Conservation (phyloP, 352 stramenopile genomes). For the Phytophthora sp. region DNA sequence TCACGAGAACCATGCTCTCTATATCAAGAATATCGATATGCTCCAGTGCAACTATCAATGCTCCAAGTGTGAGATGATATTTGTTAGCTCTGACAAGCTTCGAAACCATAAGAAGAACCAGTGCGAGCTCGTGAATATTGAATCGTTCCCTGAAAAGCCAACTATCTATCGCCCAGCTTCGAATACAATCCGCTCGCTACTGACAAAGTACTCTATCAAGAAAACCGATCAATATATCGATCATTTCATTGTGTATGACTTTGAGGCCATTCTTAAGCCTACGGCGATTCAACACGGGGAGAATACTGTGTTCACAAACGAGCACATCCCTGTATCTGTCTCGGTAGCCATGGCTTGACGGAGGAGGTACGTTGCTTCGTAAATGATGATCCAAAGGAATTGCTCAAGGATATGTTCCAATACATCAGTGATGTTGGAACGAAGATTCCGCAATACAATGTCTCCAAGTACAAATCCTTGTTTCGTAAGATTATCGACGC, state of each 20-base stretch:
- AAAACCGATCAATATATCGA: background rate
- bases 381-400: slow-evolving; percentile 16
- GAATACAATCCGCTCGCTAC: background rate
- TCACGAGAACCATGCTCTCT: no score
- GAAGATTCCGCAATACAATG: background rate
- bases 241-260: slow-evolving; percentile 6
- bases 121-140: background rate
- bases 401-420: slow-evolving; percentile 25
- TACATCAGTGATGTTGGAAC: slow-evolving; percentile 12
- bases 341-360: slow-evolving; percentile 18
- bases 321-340: slow-evolving; percentile 22
- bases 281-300: slow-evolving; percentile 6
- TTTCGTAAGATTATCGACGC: no score
- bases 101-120: background rate
- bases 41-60: background rate
- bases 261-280: slow-evolving; percentile 1
- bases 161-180: background rate
- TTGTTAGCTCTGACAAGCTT: background rate
- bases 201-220: slow-evolving; percentile 1
- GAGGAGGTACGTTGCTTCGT: slow-evolving; percentile 27
- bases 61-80: background rate
- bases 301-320: slow-evolving; percentile 21
- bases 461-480: no score
- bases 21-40: background rate
- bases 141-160: background rate